phyloP scores from a whole-genome alignment of 2,329 filamentous ascomycete species.

The Diaporthe sp. region DNA sequence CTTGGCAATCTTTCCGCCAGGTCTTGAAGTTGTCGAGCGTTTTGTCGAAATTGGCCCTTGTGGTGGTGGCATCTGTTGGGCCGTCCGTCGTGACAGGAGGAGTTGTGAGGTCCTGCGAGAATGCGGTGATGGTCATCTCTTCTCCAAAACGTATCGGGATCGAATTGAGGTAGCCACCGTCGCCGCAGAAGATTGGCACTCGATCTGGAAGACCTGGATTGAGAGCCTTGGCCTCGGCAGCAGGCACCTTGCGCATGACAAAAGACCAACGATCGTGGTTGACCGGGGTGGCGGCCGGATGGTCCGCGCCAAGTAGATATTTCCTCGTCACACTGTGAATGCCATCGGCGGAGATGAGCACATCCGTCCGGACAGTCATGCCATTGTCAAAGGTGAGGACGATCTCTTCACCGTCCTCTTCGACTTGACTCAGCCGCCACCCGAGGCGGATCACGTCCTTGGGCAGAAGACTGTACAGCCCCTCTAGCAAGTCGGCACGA shows the following conservation, averaged over 20 bases:
- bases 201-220: neutral
- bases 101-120: neutral
- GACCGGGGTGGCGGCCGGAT: conserved; percentile 43
- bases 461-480: conserved; percentile 47
- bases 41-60: neutral
- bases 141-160: conserved; percentile 6
- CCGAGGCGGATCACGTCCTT: conserved; percentile 45
- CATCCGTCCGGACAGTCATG: conserved; percentile 45
- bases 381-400: neutral
- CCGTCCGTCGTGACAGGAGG: neutral
- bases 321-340: conserved; percentile 55
- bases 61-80: neutral
- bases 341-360: conserved; percentile 56
- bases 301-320: conserved; percentile 48
- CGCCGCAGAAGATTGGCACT: conserved; percentile 16
- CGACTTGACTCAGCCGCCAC: neutral
- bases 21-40: conserved; percentile 14
- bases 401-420: conserved; percentile 6
- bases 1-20: conserved; percentile 10
- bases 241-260: conserved; percentile 12
- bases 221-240: conserved; percentile 1
- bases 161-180: conserved; percentile 7
- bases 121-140: conserved; percentile 13
- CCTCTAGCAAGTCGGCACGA: conserved; percentile 50
- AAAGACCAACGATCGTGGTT: conserved; percentile 50